Conservation (phyloP, 768 basidiomycete species). For the Termitomyces sp. region DNA sequence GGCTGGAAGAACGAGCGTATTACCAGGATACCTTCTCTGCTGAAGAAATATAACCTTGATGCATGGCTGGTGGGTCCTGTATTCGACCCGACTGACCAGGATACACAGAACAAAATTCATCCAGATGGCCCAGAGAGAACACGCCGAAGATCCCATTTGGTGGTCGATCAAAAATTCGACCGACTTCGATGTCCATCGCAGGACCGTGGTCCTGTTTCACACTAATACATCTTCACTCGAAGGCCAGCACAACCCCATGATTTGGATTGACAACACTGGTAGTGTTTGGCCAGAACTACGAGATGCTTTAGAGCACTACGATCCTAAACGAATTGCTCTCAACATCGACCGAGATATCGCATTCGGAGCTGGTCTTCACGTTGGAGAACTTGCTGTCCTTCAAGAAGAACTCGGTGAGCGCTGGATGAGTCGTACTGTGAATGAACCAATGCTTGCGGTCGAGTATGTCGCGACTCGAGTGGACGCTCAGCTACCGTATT, state of each 20-base stretch:
- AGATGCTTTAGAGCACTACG: slow-evolving; percentile 26
- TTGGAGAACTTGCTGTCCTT: slow-evolving; percentile 38
- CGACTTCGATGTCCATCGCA: slow-evolving; percentile 41
- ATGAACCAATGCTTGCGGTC: slow-evolving; percentile 40
- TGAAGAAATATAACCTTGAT: slow-evolving; percentile 37
- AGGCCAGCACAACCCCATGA: slow-evolving; percentile 35
- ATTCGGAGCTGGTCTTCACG: slow-evolving; percentile 45
- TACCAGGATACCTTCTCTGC: slow-evolving; percentile 33
- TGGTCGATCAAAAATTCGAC: slow-evolving; percentile 46
- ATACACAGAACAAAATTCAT: slow-evolving; percentile 15
- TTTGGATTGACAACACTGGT: slow-evolving; percentile 47
- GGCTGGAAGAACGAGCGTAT: slow-evolving; percentile 36
- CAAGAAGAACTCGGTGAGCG: slow-evolving; percentile 30
- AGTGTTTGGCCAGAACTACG: slow-evolving; percentile 41
- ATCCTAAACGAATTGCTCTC: slow-evolving; percentile 38
- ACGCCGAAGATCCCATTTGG: slow-evolving; percentile 52
- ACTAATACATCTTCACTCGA: slow-evolving; percentile 32
- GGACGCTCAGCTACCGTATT: slow-evolving; percentile 36
- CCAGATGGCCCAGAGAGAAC: slow-evolving; percentile 43
- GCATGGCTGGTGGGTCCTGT: slow-evolving; percentile 28
- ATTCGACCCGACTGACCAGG: background rate
- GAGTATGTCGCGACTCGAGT: slow-evolving; percentile 43
- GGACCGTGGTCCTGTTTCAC: slow-evolving; percentile 47
- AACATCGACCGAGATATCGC: slow-evolving; percentile 43
- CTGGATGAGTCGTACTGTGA: slow-evolving; percentile 37